Evolutionary conservation across 306 rosid genomes (phyloP).

Genomic region (Acacia confusa): DNA sequence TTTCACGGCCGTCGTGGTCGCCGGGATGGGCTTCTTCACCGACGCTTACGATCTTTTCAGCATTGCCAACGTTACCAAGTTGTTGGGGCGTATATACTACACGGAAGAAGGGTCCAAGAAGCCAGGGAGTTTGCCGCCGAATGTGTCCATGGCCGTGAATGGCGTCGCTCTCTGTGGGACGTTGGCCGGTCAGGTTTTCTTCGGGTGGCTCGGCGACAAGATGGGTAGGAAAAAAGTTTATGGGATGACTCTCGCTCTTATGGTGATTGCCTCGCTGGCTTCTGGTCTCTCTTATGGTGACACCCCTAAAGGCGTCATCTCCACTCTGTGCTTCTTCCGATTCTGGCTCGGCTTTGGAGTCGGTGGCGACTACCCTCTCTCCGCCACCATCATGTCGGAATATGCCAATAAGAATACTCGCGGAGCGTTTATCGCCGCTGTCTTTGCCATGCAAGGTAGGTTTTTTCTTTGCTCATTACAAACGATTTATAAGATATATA

Average conservation of each 20-base stretch:
- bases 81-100: constrained; percentile 51
- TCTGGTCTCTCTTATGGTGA: constrained; percentile 49
- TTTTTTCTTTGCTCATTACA: background rate
- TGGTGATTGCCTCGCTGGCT: constrained; percentile 40
- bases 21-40: constrained; percentile 54
- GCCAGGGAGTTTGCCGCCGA: constrained; percentile 48
- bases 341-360: constrained; percentile 59
- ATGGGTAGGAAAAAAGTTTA: constrained; percentile 48
- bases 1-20: constrained; percentile 38
- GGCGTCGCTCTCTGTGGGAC: constrained; percentile 52
- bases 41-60: constrained; percentile 51
- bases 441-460: constrained; percentile 55
- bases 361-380: constrained; percentile 55
- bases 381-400: constrained; percentile 58
- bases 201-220: constrained; percentile 53
- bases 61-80: constrained; percentile 52
- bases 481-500: too few species aligned
- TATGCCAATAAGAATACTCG: constrained; percentile 47
- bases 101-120: constrained; percentile 14
- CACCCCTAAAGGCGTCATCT: constrained; percentile 33
- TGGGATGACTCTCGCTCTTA: constrained; percentile 47
- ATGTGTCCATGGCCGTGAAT: constrained; percentile 45
- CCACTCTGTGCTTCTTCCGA: constrained; percentile 51
- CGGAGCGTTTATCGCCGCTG: constrained; percentile 42
- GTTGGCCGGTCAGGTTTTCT: constrained; percentile 37